Percentiles rank a stretch among this genome's conserved stretches.
phyloP scores from a whole-genome alignment of 352 stramenopile species.

The Stramenopiles sp. region DNA sequence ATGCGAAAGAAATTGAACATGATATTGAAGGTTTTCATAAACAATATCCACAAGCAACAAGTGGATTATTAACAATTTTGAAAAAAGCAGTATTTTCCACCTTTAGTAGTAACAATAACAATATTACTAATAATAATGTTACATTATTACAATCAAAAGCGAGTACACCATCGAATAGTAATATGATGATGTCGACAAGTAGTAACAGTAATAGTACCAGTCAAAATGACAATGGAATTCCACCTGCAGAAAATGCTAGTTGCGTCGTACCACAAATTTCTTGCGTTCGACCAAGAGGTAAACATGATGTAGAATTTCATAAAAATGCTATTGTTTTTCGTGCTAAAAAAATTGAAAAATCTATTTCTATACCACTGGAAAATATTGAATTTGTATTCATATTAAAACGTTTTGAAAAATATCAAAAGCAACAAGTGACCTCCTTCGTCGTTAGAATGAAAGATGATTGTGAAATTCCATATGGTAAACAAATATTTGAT shows the following conservation, averaged over 20 bases:
- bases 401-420: neutral
- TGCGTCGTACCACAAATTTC: neutral
- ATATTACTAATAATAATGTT: too few species aligned
- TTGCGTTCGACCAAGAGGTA: neutral
- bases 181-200: neutral
- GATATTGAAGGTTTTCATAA: too few species aligned
- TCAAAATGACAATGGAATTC: neutral
- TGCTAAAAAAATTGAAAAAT: conserved; percentile 1
- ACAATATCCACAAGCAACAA: too few species aligned
- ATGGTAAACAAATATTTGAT: neutral
- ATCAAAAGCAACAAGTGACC: neutral
- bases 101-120: too few species aligned
- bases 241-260: neutral
- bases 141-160: neutral
- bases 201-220: neutral
- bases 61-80: too few species aligned
- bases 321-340: neutral
- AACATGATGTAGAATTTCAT: conserved; percentile 1
- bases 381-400: neutral
- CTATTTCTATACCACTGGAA: neutral
- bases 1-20: too few species aligned
- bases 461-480: neutral
- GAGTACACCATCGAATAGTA: neutral
- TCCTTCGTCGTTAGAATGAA: neutral
- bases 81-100: too few species aligned